phyloP scores from a whole-genome alignment of 805 yeast species.

The Hanseniaspora lachancei region DNA sequence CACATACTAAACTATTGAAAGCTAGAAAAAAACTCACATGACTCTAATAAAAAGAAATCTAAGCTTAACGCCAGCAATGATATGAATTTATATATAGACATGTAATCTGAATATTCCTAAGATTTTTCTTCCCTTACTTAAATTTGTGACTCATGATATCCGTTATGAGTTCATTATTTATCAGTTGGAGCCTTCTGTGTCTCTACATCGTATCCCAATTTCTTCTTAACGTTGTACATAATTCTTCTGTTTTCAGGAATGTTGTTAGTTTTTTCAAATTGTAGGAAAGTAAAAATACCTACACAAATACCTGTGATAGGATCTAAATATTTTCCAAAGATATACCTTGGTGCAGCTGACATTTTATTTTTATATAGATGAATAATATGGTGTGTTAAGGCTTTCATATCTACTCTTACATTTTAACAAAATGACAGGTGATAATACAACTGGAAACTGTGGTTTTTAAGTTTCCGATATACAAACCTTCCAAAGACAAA shows the following conservation, averaged over 20 bases:
- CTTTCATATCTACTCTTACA: no score
- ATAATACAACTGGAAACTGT: no score
- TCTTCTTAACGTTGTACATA: constrained; percentile 1
- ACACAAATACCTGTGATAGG: constrained; percentile 3
- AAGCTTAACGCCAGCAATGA: not conserved
- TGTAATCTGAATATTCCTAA: not conserved
- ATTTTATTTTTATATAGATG: not conserved
- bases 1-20: not conserved
- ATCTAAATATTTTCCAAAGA: constrained; percentile 10
- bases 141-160: not conserved
- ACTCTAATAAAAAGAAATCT: not conserved
- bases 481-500: no score
- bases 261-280: constrained; percentile 9
- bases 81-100: constrained; percentile 2
- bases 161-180: not conserved
- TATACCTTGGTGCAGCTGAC: constrained; percentile 3
- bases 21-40: not conserved
- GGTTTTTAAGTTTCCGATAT: no score
- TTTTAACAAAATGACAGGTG: no score
- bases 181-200: not conserved
- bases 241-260: constrained; percentile 12
- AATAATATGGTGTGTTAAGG: not conserved
- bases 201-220: not conserved
- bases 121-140: not conserved
- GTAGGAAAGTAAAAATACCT: constrained; percentile 10